Base-by-base conservation (phyloP, 352 stramenopile species). In the Pythium utonaiense region DNA sequence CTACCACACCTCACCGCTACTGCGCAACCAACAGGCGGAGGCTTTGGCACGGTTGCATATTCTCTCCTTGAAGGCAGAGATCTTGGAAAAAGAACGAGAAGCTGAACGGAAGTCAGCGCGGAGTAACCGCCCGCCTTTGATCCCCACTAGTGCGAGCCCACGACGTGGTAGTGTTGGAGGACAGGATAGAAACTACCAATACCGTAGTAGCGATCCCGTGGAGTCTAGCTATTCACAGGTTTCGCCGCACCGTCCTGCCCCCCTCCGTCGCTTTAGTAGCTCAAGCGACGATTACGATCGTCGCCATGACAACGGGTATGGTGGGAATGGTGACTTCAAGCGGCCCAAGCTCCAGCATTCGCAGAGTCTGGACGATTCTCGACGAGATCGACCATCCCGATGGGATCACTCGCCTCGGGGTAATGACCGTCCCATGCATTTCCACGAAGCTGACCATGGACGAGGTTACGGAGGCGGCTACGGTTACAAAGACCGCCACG, bases 311-410 rank as follows among this genome's bases (percentile, higher is more conserved):
- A 22, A 49, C 51, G 44, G 54, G 6, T 53, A 57, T n/a, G 53
- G 45, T n/a, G 17, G 42, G 13, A 28, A 45, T 24, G 51, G 28
- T 17, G 51, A 67, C 60, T 62, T 55, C 38, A 91, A 91, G 69
- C 72, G 81, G 8, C 63, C 75, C 5, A 85, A 84, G 61, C 67
- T 91, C 27, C 60, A 83, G 38, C 81, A 91, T 36, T 74, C 79
- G 44, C 78, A 88, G 57, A 88, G 77, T 48, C 64, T 83, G 61
- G 79, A 84, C 48, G 66, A 72, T 21, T 64, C 78, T 40, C 74
- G 68, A 67, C 40, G 68, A 58, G 9, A 70, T 71, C 53, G 62
- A 36, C 42, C 64, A 59, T 69, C 66, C 28, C 38, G 74, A 62
- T 69, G 31, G 74, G 67, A 60, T 38, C 69, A 53, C 73, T 77